Base-by-base conservation (phyloP, 345 rosid genomes). In the Salix suchowensis region DNA sequence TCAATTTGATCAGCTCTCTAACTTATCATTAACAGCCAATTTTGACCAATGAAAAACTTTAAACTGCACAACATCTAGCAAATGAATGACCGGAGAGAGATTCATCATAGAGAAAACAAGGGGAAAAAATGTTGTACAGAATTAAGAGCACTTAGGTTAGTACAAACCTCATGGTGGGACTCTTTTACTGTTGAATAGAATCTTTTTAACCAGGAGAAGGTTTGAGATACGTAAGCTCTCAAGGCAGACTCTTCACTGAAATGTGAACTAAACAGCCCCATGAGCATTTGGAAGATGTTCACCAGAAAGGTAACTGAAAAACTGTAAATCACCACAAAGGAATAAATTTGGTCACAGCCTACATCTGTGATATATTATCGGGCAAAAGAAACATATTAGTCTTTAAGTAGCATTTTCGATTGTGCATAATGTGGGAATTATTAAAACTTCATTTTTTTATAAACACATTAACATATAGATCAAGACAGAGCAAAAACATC, bases 151-250 rank as follows among this genome's bases (percentile, higher is more conserved):
- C 15, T 50, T 6, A 36, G n/a, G 19, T 52, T 52, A 75, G 40
- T 64, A 76, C 83, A 85, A 87, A 93, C 98, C 96, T 93, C 84
- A 77, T 88, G 89, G 85, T 95, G 97, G 79, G 81, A 93, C 77
- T 84, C 86, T 71, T 87, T 89, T 62, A 83, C 67, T 54, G 64
- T 83, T 67, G 84, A 78, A 86, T 79, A 89, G 42, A 86, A 73
- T 79, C 84, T 70, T 42, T 75, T 84, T 26, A 86, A 75, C 75
- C 79, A 88, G 61, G 78, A 80, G 66, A 79, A 21, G 75, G 81
- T 68, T 82, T 81, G 83, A 39, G 83, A 85, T 34, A 81, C 36
- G 72, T 75, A 83, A 14, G 82, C 74, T 50, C 72, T 76, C 39
- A 81, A 67, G 70, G 75, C 24, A 76, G 82, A 62, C 69, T 61